phyloP scores from a whole-genome alignment of 2,329 filamentous ascomycete species.

The Cladophialophora carrionii region DNA sequence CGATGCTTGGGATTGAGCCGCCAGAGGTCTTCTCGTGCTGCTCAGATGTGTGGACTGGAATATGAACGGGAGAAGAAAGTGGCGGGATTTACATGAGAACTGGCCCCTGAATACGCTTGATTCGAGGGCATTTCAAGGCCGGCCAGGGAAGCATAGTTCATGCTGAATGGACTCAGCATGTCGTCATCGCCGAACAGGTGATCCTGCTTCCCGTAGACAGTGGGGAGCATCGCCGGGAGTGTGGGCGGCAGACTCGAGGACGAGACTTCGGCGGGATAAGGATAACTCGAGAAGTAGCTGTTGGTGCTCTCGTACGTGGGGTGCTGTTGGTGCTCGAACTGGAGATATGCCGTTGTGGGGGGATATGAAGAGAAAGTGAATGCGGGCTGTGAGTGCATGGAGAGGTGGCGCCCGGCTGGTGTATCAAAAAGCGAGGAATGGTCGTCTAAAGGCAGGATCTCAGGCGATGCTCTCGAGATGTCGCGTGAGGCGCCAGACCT shows the following conservation, averaged over 20 bases:
- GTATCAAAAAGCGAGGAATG: constrained; percentile 34
- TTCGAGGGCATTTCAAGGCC: constrained; percentile 56
- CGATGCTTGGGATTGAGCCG: constrained; percentile 22
- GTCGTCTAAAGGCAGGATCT: constrained; percentile 37
- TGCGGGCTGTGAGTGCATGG: constrained; percentile 30
- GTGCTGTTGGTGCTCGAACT: constrained; percentile 34
- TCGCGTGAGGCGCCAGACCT: constrained; percentile 32
- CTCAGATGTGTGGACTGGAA: constrained; percentile 32
- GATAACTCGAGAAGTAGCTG: constrained; percentile 42
- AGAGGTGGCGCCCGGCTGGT: constrained; percentile 29
- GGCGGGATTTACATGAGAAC: constrained; percentile 51
- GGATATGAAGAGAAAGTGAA: constrained; percentile 35
- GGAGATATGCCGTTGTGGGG: constrained; percentile 36
- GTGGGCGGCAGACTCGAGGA: constrained; percentile 47
- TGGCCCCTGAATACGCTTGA: constrained; percentile 45
- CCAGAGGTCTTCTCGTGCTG: constrained; percentile 21
- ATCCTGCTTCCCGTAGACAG: constrained; percentile 55
- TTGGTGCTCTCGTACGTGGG: constrained; percentile 43
- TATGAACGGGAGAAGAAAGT: constrained; percentile 37
- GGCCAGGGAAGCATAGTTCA: constrained; percentile 63
- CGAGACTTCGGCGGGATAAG: constrained; percentile 47
- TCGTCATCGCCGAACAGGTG: constrained; percentile 58
- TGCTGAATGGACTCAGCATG: constrained; percentile 62
- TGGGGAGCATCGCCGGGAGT: constrained; percentile 50
- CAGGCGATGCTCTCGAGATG: constrained; percentile 33